Evolutionary conservation across 306 rosid genomes (phyloP), one percentile per base, ranked within the genome.

Genomic region (Malus orientalis): DNA sequence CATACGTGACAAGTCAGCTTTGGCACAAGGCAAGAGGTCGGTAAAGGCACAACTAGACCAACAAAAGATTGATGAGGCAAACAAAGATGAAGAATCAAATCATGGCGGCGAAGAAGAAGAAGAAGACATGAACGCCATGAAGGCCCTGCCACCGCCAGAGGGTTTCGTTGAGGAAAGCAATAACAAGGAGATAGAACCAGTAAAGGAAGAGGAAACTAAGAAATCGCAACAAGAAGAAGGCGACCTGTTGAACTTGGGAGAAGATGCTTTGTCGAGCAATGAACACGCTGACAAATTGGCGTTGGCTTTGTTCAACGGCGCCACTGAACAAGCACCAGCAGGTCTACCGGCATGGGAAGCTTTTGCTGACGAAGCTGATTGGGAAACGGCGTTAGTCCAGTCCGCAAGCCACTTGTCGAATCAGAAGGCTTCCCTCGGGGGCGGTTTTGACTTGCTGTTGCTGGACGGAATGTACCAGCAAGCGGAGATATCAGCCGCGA

Each of bases 391-490:
- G 7, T 57, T 96, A 44, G 92, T 96, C 36, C 86, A 91, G 79
- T 81, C 99, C 29, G 82, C 90, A 2, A 89, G 87, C 78, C 55
- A 82, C 73, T 81, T 96, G 62, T 8, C 69, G 0, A 75, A 85
- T 72, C 96, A 87, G 74, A 86, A 74, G 73, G 83, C 87, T 0
- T 69, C 73, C 33, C 86, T 88, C 11, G 96, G 88, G 0, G 98
- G 98, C 5, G 97, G 99, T 0, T 92, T 92, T 65, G 98, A 96
- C 30, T 75, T 85, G 73, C 68, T 90, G 45, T 63, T 92, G 79
- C 81, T 96, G 58, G 90, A 96, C 59, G 96, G 99, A 2, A 89
- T 96, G 99, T 96, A 92, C 78, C 80, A 86, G 33, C 93, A 88
- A 44, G 86, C 80, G 22, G 78, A 81, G 67, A 12, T 75, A 20